phyloP scores from a whole-genome alignment of 768 basidiomycete genomes.

The Lactarius trivialis region DNA sequence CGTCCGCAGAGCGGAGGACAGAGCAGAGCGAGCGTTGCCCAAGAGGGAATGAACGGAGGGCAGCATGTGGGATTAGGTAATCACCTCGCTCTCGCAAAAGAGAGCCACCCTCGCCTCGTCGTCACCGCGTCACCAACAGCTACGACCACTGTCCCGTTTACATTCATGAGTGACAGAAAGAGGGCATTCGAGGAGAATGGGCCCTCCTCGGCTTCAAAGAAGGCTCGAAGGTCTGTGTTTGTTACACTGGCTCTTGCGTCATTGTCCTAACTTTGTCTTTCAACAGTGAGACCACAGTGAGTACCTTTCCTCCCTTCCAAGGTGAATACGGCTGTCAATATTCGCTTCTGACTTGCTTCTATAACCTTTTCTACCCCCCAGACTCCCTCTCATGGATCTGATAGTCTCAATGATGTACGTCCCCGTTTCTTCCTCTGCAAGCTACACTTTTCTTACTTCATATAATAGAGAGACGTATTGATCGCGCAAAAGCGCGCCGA shows the following conservation, averaged over 20 bases:
- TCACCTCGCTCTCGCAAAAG: background rate
- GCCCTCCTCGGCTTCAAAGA: constrained; percentile 15
- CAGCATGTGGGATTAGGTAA: constrained; percentile 29
- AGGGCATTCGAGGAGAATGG: constrained; percentile 17
- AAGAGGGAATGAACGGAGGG: constrained; percentile 28
- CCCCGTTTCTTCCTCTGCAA: constrained; percentile 2
- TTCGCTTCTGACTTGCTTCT: constrained; percentile 53
- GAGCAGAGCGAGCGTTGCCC: constrained; percentile 24
- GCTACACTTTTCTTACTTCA: constrained; percentile 2
- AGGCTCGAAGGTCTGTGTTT: constrained; percentile 50
- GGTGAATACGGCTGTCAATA: constrained; percentile 63
- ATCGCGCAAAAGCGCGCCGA: constrained; percentile 82
- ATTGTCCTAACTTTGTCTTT: constrained; percentile 23
- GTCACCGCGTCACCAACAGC: constrained; percentile 24
- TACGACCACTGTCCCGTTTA: background rate
- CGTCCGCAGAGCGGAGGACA: constrained; percentile 11
- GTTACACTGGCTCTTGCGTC: background rate
- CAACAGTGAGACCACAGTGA: constrained; percentile 61
- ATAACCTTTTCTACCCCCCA: constrained; percentile 55
- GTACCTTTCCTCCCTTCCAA: constrained; percentile 45
- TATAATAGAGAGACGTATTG: constrained; percentile 43
- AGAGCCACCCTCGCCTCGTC: background rate
- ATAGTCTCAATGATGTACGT: background rate
- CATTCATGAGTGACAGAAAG: constrained; percentile 22
- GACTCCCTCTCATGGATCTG: constrained; percentile 45